Percentiles rank a stretch among this genome's conserved stretches.
phyloP scores from a whole-genome alignment of 352 stramenopile genomes.

The Globisporangium mamillatum region DNA sequence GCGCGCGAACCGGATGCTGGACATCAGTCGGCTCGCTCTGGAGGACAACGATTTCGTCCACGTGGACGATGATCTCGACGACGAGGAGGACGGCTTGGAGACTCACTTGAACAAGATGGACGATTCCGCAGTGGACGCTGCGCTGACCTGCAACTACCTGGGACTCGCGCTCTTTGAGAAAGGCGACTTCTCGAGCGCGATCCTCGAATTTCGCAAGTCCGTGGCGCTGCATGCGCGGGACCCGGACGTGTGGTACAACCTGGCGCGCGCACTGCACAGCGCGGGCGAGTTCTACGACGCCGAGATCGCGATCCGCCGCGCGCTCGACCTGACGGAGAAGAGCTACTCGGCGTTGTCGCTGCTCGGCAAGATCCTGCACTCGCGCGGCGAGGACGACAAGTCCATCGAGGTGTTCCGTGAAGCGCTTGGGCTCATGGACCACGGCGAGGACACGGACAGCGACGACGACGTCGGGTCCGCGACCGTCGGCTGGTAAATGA shows the following conservation, averaged over 20 bases:
- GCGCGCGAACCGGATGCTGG: conserved; percentile 58
- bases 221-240: conserved; percentile 63
- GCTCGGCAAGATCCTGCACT: conserved; percentile 81
- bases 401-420: conserved; percentile 77
- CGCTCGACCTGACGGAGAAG: conserved; percentile 44
- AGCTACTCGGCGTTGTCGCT: conserved; percentile 73
- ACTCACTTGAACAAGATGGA: conserved; percentile 26
- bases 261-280: conserved; percentile 60
- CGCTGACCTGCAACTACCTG: conserved; percentile 70
- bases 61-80: conserved; percentile 32
- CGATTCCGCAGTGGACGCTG: conserved; percentile 55
- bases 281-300: conserved; percentile 59
- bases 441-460: conserved; percentile 56
- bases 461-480: conserved; percentile 76
- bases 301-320: conserved; percentile 58
- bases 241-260: conserved; percentile 72
- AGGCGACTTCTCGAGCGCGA: conserved; percentile 51
- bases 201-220: conserved; percentile 71
- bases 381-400: conserved; percentile 73
- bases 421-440: conserved; percentile 65
- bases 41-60: conserved; percentile 26
- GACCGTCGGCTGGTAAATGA: conserved; percentile 67
- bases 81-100: conserved; percentile 24
- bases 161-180: conserved; percentile 69
- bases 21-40: conserved; percentile 62